phyloP scores from a whole-genome alignment of 228 moss, liverwort and hornwort species.

The Sphagnum magellanicum region DNA sequence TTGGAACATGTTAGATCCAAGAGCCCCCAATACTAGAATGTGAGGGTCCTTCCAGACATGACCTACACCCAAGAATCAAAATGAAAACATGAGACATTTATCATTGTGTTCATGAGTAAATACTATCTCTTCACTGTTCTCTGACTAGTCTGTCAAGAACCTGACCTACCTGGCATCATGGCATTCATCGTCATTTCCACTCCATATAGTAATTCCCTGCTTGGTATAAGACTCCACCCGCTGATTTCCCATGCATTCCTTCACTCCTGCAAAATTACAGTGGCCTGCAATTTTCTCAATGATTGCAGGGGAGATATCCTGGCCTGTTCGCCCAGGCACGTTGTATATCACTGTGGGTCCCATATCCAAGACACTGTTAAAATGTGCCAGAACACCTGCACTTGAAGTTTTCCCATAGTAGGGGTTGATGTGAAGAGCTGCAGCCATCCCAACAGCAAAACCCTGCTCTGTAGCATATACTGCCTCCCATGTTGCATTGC shows the following conservation, averaged over 20 bases:
- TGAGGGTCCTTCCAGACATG: too few species aligned
- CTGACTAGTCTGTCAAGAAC: neutral
- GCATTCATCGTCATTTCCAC: conserved; percentile 77
- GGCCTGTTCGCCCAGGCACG: conserved; percentile 69
- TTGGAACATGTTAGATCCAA: too few species aligned
- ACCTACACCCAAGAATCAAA: too few species aligned
- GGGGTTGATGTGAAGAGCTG: conserved; percentile 78
- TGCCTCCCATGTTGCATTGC: conserved; percentile 78
- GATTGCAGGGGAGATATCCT: conserved; percentile 55
- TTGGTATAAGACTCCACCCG: conserved; percentile 43
- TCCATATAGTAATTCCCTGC: conserved; percentile 64
- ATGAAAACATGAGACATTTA: too few species aligned
- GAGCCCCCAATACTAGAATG: too few species aligned
- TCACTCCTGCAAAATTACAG: conserved; percentile 63
- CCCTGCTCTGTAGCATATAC: conserved; percentile 77
- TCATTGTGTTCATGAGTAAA: too few species aligned
- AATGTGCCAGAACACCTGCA: conserved; percentile 56
- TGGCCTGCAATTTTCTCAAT: conserved; percentile 38
- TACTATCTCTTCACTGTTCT: too few species aligned
- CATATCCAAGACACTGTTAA: conserved; percentile 49
- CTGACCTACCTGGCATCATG: conserved; percentile 55
- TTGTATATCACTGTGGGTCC: conserved; percentile 80
- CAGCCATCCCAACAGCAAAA: conserved; percentile 77
- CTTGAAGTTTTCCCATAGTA: conserved; percentile 82
- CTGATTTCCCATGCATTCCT: conserved; percentile 69